phyloP scores from a whole-genome alignment of 2,329 filamentous ascomycete species.

The Triangularia setosa region DNA sequence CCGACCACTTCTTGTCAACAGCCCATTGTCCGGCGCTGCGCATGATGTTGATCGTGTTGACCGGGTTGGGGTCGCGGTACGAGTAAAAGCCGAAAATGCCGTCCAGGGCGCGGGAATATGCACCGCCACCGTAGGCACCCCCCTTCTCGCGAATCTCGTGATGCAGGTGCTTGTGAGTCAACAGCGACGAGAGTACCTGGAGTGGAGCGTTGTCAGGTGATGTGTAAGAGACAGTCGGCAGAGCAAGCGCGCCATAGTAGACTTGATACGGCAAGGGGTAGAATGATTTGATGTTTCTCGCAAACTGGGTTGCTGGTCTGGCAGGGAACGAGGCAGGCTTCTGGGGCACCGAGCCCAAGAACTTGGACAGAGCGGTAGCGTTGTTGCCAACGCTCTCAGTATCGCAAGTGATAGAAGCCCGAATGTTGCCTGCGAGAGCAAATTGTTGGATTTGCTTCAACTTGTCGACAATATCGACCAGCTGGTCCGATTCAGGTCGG shows the following conservation, averaged over 20 bases:
- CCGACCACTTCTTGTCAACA: conserved; percentile 73
- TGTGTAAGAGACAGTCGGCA: conserved; percentile 81
- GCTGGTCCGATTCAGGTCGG: conserved; percentile 62
- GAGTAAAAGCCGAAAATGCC: conserved; percentile 93
- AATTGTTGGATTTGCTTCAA: conserved; percentile 81
- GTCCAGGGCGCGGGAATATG: conserved; percentile 73
- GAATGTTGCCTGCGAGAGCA: conserved; percentile 65
- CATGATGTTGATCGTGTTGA: conserved; percentile 85
- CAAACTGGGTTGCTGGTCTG: conserved; percentile 32
- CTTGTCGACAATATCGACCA: conserved; percentile 73
- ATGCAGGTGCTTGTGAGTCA: conserved; percentile 95
- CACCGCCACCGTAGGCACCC: conserved; percentile 90
- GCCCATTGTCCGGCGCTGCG: conserved; percentile 78
- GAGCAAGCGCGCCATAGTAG: conserved; percentile 81
- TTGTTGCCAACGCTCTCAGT: conserved; percentile 67
- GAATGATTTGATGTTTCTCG: conserved; percentile 67
- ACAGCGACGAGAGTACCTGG: conserved; percentile 82
- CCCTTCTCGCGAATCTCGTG: conserved; percentile 98
- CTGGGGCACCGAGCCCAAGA: conserved; percentile 60
- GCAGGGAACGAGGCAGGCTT: conserved; percentile 37
- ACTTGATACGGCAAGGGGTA: conserved; percentile 96
- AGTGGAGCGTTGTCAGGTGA: conserved; percentile 72
- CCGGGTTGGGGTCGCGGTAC: conserved; percentile 92
- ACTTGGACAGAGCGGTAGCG: conserved; percentile 64
- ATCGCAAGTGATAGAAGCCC: conserved; percentile 83